Conservation (phyloP, 1,284 basidiomycete genomes). For the Flammula alnicola region DNA sequence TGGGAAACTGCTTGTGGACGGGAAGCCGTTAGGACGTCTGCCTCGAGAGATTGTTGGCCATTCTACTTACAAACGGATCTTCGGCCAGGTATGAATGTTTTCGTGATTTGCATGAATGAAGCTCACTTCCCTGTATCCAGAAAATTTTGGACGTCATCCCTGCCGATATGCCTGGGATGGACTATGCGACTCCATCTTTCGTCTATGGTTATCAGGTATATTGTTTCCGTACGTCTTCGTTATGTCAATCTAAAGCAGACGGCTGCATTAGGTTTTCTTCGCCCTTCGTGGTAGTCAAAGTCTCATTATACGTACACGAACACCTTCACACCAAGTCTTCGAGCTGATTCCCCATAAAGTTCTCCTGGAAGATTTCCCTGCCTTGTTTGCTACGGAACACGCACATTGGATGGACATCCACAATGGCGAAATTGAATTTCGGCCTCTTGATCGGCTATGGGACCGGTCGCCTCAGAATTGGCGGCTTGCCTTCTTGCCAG, state of each 20-base stretch:
- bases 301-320: conserved; percentile 37
- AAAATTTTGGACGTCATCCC: conserved; percentile 42
- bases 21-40: conserved; percentile 42
- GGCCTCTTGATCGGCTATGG: conserved; percentile 35
- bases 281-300: conserved; percentile 23
- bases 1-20: conserved; percentile 47
- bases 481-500: conserved; percentile 2
- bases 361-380: conserved; percentile 43
- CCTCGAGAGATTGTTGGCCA: conserved; percentile 37
- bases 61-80: conserved; percentile 36
- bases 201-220: conserved; percentile 13
- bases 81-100: conserved; percentile 26
- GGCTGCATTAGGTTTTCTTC: conserved; percentile 31
- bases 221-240: conserved; percentile 21
- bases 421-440: conserved; percentile 39
- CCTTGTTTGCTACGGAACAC: conserved; percentile 34
- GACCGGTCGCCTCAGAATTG: conserved; percentile 14
- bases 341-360: conserved; percentile 42
- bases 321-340: conserved; percentile 18
- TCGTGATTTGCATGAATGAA: background rate
- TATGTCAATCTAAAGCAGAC: background rate
- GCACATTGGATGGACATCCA: conserved; percentile 45
- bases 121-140: conserved; percentile 24
- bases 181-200: conserved; percentile 33
- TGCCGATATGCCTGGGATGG: conserved; percentile 37